These are phyloP conservation scores for Claviceps africana DNA, from an alignment of 2,329 filamentous ascomycete genomes.

Conservation along the genomic window DNA sequence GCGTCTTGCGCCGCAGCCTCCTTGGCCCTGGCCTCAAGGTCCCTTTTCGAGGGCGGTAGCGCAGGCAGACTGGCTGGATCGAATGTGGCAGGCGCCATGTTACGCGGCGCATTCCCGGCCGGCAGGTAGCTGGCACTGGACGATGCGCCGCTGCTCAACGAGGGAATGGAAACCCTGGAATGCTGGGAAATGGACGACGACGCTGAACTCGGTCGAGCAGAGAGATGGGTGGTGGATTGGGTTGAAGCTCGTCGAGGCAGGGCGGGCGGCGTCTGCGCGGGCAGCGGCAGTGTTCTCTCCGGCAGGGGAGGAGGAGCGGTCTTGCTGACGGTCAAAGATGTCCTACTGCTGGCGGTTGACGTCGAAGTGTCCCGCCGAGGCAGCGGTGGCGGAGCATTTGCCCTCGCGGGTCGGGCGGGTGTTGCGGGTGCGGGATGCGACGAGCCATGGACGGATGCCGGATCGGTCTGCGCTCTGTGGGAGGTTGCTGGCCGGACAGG, in stretches of 20 bases:
- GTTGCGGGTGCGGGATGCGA: conserved; percentile 14
- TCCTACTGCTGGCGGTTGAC: conserved; percentile 6
- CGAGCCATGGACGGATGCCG: conserved; percentile 8
- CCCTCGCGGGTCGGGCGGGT: conserved; percentile 28
- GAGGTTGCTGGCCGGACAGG: conserved; percentile 27
- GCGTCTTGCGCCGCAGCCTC: conserved; percentile 10
- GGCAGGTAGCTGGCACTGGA: conserved; percentile 36
- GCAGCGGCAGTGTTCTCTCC: conserved; percentile 14
- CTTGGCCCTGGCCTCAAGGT: conserved; percentile 33
- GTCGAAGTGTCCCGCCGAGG: conserved; percentile 17
- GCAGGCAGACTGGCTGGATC: conserved; percentile 43
- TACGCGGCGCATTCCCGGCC: conserved; percentile 28
- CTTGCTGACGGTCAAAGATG: conserved; percentile 7
- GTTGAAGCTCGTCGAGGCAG: conserved; percentile 35
- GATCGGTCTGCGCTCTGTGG: conserved; percentile 21
- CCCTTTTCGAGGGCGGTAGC: conserved; percentile 40
- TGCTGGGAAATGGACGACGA: conserved; percentile 43
- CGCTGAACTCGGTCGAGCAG: conserved; percentile 37
- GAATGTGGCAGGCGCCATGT: conserved; percentile 37
- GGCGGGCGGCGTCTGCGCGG: conserved; percentile 29
- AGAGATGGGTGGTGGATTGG: conserved; percentile 22
- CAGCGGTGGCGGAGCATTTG: conserved; percentile 21
- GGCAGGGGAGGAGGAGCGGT: conserved; percentile 21
- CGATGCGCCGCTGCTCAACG: conserved; percentile 29
- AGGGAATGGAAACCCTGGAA: conserved; percentile 39